Conservation (phyloP, 2,329 filamentous ascomycete genomes). For the Alternaria tenuissima region DNA sequence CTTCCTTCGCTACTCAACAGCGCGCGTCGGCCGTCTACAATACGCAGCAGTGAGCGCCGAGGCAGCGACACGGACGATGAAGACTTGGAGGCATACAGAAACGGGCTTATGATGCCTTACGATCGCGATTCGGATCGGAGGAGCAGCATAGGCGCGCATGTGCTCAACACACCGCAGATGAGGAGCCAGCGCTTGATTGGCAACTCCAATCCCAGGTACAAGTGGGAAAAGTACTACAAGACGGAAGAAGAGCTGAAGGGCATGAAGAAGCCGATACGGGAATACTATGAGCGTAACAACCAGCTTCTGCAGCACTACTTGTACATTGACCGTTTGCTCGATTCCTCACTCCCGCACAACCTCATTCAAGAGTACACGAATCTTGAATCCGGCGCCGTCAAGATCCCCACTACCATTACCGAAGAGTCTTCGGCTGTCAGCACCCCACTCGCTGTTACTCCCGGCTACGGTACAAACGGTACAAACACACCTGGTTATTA, state of each 20-base stretch:
- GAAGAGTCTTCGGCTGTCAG: conserved; percentile 64
- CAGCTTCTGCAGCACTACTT: conserved; percentile 88
- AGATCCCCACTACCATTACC: conserved; percentile 77
- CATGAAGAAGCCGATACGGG: conserved; percentile 76
- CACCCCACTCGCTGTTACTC: conserved; percentile 27
- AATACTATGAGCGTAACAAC: conserved; percentile 92
- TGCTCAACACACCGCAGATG: conserved; percentile 69
- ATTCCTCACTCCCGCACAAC: conserved; percentile 91
- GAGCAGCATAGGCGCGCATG: conserved; percentile 53
- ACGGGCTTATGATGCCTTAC: conserved; percentile 42
- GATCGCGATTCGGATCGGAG: conserved; percentile 50
- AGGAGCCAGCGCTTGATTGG: conserved; percentile 88
- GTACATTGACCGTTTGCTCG: conserved; percentile 89
- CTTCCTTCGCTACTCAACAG: conserved; percentile 46
- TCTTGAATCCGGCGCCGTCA: conserved; percentile 64
- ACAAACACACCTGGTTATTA: conserved; percentile 24
- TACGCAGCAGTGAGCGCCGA: conserved; percentile 40
- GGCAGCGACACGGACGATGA: conserved; percentile 44
- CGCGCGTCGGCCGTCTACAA: conserved; percentile 41
- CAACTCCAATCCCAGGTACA: conserved; percentile 83
- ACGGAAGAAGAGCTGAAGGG: conserved; percentile 74
- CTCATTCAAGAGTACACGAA: conserved; percentile 88
- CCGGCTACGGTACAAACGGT: conserved; percentile 8
- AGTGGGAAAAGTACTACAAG: conserved; percentile 88
- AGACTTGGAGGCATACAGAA: conserved; percentile 39